Evolutionary conservation across 306 rosid genomes (phyloP).

Genomic region (Castanopsis chinensis): DNA sequence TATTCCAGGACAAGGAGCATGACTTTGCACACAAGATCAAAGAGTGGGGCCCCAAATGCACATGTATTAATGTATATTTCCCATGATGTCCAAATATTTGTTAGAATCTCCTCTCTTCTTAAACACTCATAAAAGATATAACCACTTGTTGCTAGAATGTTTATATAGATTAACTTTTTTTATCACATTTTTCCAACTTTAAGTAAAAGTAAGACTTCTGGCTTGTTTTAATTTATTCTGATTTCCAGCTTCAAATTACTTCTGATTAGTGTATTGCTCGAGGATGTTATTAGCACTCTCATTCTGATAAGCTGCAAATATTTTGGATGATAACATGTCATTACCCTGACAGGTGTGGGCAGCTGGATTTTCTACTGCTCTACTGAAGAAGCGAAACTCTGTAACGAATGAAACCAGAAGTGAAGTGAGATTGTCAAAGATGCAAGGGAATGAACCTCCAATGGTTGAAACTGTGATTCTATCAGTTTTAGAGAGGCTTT

Average conservation of each 20-base stretch:
- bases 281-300: neutral
- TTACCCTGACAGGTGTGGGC: slow-evolving; percentile 76
- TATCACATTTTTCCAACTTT: neutral
- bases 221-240: neutral
- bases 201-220: neutral
- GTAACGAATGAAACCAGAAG: slow-evolving; percentile 23
- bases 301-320: neutral
- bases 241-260: neutral
- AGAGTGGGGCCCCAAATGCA: neutral
- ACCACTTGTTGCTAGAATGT: neutral
- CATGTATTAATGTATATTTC: neutral
- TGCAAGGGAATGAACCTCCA: slow-evolving; percentile 44
- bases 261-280: neutral
- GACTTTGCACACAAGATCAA: neutral
- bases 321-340: neutral
- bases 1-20: neutral
- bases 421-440: slow-evolving; percentile 30
- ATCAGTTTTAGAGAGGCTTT: slow-evolving; percentile 54
- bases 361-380: slow-evolving; percentile 81
- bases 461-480: slow-evolving; percentile 48
- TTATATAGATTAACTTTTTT: neutral
- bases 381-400: slow-evolving; percentile 66
- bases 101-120: neutral
- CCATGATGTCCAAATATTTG: neutral
- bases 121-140: neutral